Conservation (phyloP, 1,284 basidiomycete species). For the Apiotrichum akiyoshidainum region DNA sequence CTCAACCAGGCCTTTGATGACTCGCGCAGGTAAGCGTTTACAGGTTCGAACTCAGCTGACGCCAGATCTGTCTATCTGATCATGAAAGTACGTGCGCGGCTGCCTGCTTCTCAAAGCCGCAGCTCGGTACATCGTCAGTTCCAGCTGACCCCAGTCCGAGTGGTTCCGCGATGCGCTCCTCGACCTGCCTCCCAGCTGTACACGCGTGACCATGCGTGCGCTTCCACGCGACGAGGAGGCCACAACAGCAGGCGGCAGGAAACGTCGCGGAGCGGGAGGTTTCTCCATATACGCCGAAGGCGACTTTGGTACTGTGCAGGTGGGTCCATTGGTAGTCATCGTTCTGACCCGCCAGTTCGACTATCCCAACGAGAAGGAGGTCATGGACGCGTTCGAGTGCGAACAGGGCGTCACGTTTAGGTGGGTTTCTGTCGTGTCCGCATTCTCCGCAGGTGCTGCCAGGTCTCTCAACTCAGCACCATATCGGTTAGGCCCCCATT, state of each 20-base stretch:
- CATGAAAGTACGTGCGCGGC: slow-evolving; percentile 62
- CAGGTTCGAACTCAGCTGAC: slow-evolving; percentile 1
- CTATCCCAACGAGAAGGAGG: slow-evolving; percentile 83
- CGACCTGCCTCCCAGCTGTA: slow-evolving; percentile 79
- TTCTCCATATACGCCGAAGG: slow-evolving; percentile 74
- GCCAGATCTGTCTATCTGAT: slow-evolving; percentile 73
- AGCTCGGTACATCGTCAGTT: not conserved
- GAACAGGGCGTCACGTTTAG: slow-evolving; percentile 64
- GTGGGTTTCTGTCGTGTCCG: no score
- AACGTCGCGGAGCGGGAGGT: slow-evolving; percentile 50
- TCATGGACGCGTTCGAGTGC: slow-evolving; percentile 84
- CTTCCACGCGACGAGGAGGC: slow-evolving; percentile 50
- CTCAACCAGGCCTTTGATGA: slow-evolving; percentile 75
- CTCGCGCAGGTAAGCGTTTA: slow-evolving; percentile 59
- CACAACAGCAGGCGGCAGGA: slow-evolving; percentile 12
- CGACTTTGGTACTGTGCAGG: slow-evolving; percentile 77
- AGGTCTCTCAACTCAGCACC: no score
- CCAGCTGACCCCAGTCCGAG: slow-evolving; percentile 60
- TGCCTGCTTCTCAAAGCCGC: no score
- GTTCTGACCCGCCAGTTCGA: slow-evolving; percentile 64
- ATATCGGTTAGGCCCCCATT: no score
- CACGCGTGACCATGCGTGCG: slow-evolving; percentile 75
- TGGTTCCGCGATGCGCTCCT: slow-evolving; percentile 89
- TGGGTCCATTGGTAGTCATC: slow-evolving; percentile 40
- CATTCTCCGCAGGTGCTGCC: no score